phyloP scores from a whole-genome alignment of 306 rosid species.

The Pterocarpus santalinus region DNA sequence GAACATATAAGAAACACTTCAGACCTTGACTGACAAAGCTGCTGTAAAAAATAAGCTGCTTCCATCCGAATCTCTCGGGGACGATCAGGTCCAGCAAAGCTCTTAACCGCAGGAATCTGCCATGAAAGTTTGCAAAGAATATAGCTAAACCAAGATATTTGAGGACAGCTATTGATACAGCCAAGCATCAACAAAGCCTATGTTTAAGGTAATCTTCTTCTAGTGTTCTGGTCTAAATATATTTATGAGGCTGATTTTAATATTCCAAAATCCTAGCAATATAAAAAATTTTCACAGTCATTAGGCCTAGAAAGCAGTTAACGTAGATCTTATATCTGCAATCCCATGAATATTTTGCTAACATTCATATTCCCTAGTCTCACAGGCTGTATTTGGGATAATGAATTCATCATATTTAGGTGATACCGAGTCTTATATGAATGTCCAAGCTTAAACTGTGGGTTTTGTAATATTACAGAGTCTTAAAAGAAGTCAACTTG shows the following conservation, averaged over 20 bases:
- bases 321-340: neutral
- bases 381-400: neutral
- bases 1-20: slow-evolving; percentile 38
- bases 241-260: neutral
- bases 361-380: slow-evolving; percentile 1
- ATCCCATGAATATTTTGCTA: neutral
- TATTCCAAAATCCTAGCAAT: neutral
- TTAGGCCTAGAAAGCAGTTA: slow-evolving; percentile 18
- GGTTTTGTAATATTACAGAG: neutral
- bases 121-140: slow-evolving; percentile 49
- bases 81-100: slow-evolving; percentile 92
- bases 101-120: slow-evolving; percentile 91
- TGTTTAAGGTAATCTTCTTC: neutral
- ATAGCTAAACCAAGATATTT: slow-evolving; percentile 42
- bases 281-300: slow-evolving; percentile 1
- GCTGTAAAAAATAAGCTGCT: slow-evolving; percentile 93
- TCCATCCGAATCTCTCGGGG: slow-evolving; percentile 99
- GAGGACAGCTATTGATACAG: slow-evolving; percentile 13
- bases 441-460: neutral
- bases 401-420: neutral
- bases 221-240: neutral
- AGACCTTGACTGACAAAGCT: slow-evolving; percentile 98
- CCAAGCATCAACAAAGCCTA: slow-evolving; percentile 37
- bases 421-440: neutral
- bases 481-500: slow-evolving; percentile 6